These are phyloP conservation scores for Aureobasidium sp. DNA, from an alignment of 2,329 filamentous ascomycete species.

Conservation along the genomic window DNA sequence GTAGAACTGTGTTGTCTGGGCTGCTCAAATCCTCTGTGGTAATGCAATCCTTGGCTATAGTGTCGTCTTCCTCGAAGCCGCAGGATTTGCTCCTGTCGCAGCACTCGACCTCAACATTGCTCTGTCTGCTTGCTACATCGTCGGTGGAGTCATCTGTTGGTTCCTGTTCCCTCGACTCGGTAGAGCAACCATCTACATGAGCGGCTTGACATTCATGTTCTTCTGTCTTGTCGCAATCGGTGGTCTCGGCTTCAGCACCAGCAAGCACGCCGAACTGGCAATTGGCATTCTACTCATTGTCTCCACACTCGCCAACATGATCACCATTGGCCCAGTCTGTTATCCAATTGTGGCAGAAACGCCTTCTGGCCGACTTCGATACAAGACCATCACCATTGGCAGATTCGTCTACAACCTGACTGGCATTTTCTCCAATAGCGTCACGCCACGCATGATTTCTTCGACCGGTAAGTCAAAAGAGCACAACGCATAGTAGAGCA, in stretches of 20 bases:
- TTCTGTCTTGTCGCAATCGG: slow-evolving; percentile 26
- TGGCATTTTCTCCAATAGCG: slow-evolving; percentile 34
- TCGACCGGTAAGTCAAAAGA: slow-evolving; percentile 20
- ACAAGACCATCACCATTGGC: slow-evolving; percentile 32
- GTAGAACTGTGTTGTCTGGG: slow-evolving; percentile 2
- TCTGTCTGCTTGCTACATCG: slow-evolving; percentile 20
- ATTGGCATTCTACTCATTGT: slow-evolving; percentile 29
- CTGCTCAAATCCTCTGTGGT: slow-evolving; percentile 27
- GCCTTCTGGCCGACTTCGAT: slow-evolving; percentile 31
- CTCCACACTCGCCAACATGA: slow-evolving; percentile 26
- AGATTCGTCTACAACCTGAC: slow-evolving; percentile 37
- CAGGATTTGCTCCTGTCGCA: slow-evolving; percentile 29
- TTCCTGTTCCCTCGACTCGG: slow-evolving; percentile 32
- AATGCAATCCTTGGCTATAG: slow-evolving; percentile 27
- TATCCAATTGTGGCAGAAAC: slow-evolving; percentile 35
- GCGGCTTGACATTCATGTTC: slow-evolving; percentile 35
- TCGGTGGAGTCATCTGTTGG: slow-evolving; percentile 38
- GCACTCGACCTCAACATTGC: slow-evolving; percentile 33
- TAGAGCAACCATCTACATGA: slow-evolving; percentile 34
- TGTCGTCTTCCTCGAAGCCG: slow-evolving; percentile 30
- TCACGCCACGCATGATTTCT: slow-evolving; percentile 34
- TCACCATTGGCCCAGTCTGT: slow-evolving; percentile 31
- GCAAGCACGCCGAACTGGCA: slow-evolving; percentile 20
- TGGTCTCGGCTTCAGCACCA: neutral
- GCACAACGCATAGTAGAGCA: neutral